Evolutionary conservation across 805 yeast genomes (phyloP).

Genomic region (Candida anglica): DNA sequence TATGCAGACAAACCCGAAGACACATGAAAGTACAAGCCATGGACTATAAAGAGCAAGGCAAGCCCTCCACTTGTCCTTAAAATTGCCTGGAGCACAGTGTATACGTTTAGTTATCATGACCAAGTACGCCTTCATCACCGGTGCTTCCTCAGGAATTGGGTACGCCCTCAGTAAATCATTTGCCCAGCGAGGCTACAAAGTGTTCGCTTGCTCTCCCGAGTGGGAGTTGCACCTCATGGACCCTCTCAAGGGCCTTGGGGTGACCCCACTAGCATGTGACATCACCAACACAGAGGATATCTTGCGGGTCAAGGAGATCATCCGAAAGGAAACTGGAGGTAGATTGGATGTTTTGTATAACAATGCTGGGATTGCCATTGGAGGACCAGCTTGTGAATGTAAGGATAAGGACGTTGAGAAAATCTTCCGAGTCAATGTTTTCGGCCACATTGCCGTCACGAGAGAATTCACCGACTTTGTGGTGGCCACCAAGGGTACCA

Average conservation of each 20-base stretch:
- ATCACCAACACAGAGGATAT: constrained; percentile 25
- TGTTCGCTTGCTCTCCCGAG: constrained; percentile 27
- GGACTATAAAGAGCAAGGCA: too few relatives aligned
- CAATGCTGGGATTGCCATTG: constrained; percentile 36
- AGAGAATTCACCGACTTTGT: constrained; percentile 27
- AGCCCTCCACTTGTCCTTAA: too few relatives aligned
- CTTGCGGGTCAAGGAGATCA: constrained; percentile 13
- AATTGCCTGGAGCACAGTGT: too few relatives aligned
- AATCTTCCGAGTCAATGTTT: constrained; percentile 28
- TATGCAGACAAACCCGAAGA: too few relatives aligned
- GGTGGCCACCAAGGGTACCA: constrained; percentile 30
- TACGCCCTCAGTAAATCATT: constrained; percentile 43
- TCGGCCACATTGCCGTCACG: constrained; percentile 35
- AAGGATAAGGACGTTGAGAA: constrained; percentile 16
- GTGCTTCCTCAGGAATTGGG: constrained; percentile 62
- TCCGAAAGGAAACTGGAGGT: constrained; percentile 23
- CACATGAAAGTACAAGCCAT: too few relatives aligned
- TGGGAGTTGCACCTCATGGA: constrained; percentile 15
- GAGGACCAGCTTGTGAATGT: constrained; percentile 27
- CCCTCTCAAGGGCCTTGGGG: constrained; percentile 17
- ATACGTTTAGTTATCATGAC: background rate
- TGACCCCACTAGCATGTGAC: constrained; percentile 25
- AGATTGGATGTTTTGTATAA: constrained; percentile 34
- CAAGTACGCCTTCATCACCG: constrained; percentile 36
- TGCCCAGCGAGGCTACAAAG: constrained; percentile 31